phyloP scores from a whole-genome alignment of 2,329 filamentous ascomycete species.

The Cladophialophora bantiana region DNA sequence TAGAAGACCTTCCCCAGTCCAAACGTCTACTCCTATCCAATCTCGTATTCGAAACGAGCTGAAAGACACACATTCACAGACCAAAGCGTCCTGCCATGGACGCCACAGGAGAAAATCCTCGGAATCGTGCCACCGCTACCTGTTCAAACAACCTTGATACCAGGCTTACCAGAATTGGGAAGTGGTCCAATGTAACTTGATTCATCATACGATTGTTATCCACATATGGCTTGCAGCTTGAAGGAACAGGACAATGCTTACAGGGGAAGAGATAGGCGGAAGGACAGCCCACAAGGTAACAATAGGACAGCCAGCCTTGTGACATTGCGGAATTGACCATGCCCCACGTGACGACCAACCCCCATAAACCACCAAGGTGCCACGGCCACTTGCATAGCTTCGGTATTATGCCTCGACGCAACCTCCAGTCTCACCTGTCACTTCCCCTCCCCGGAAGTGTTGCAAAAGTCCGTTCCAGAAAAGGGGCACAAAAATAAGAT shows the following conservation, averaged over 20 bases:
- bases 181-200: slow-evolving; percentile 5
- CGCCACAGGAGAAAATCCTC: slow-evolving; percentile 2
- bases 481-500: not conserved
- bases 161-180: not conserved
- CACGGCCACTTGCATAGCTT: too few relatives aligned
- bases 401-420: too few relatives aligned
- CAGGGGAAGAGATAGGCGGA: not conserved
- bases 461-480: slow-evolving; percentile 9
- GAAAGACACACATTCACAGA: not conserved
- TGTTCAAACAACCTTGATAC: not conserved
- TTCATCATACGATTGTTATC: slow-evolving; percentile 5
- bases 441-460: not conserved
- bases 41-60: not conserved
- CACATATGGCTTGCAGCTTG: not conserved
- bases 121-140: not conserved
- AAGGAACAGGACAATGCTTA: not conserved
- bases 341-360: slow-evolving; percentile 6
- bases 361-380: not conserved
- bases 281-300: not conserved
- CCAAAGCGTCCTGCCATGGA: not conserved
- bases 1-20: not conserved
- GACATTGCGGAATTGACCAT: slow-evolving; percentile 4
- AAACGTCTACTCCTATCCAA: not conserved
- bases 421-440: not conserved
- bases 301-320: slow-evolving; percentile 6